Conservation (phyloP, 2,329 filamentous ascomycete species). For the Sporothrix luriei region DNA sequence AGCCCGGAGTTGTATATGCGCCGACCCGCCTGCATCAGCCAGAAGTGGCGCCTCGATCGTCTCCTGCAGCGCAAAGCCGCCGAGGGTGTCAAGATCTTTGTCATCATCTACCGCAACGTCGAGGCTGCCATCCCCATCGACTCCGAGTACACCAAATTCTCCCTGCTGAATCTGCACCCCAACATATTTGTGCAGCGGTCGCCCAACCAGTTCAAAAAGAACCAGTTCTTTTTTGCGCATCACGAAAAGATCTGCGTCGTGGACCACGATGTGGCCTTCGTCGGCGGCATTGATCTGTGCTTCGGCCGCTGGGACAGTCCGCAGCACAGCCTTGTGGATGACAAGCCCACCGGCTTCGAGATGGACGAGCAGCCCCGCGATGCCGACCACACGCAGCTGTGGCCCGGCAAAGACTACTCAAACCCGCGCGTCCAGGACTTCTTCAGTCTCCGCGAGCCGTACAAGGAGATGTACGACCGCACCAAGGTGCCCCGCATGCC, state of each 20-base stretch:
- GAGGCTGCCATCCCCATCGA: conserved; percentile 97
- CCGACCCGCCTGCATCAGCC: conserved; percentile 89
- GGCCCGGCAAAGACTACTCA: conserved; percentile 97
- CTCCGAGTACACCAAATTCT: conserved; percentile 97
- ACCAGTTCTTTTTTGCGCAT: conserved; percentile 99
- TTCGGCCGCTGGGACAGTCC: conserved; percentile 98
- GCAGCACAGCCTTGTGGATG: conserved; percentile 85
- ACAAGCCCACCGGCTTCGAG: conserved; percentile 95
- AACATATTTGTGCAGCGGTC: conserved; percentile 96
- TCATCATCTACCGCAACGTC: conserved; percentile 97
- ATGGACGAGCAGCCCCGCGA: conserved; percentile 75
- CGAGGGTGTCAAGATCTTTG: conserved; percentile 95
- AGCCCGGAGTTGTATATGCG: conserved; percentile 96
- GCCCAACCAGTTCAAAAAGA: conserved; percentile 97
- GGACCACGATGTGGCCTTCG: conserved; percentile 93
- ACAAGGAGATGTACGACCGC: conserved; percentile 98
- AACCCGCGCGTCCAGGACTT: conserved; percentile 96
- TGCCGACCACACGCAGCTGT: conserved; percentile 91
- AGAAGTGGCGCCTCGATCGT: conserved; percentile 95
- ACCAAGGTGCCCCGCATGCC: conserved; percentile 89
- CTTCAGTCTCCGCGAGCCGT: conserved; percentile 87
- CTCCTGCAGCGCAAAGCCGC: conserved; percentile 90
- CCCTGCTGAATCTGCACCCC: conserved; percentile 88
- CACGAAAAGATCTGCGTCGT: conserved; percentile 98
- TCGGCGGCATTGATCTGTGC: conserved; percentile 93